Evolutionary conservation across 495 filamentous ascomycete genomes (phyloP).

Genomic region (Penicillium cosmopolitanum): DNA sequence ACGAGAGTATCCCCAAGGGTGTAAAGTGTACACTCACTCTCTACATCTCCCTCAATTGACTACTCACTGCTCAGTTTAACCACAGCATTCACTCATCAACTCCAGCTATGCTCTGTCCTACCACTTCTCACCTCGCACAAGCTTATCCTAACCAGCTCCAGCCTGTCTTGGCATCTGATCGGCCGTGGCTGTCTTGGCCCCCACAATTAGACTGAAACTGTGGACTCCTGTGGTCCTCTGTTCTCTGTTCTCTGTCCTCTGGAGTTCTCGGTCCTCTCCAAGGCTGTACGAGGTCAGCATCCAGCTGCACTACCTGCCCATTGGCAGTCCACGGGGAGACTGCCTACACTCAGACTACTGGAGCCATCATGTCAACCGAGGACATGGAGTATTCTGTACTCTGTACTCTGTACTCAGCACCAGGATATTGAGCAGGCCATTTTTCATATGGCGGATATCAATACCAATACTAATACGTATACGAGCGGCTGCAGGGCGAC

Average conservation of each 20-base stretch:
- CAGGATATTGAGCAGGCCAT: background rate
- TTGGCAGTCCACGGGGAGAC: background rate
- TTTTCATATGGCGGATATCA: background rate
- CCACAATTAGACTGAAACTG: background rate
- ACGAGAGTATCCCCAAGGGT: no score
- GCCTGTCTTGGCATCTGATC: background rate
- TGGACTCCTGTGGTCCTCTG: no score
- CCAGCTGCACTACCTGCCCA: background rate
- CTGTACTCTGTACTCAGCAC: background rate
- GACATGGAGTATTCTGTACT: background rate
- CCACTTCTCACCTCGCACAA: background rate
- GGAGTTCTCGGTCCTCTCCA: no score
- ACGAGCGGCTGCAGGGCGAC: constrained; percentile 7
- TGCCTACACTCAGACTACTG: background rate
- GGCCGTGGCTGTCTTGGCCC: background rate
- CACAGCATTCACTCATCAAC: background rate
- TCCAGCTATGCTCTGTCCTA: background rate
- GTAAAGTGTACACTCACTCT: no score
- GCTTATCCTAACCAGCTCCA: background rate
- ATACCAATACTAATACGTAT: background rate
- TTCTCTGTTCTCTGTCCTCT: no score
- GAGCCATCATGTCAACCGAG: background rate
- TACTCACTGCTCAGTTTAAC: no score
- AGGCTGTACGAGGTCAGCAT: no score
- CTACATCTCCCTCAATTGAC: no score